These are phyloP conservation scores for Mixia osmundae DNA, from an alignment of 1,284 basidiomycete species.

Conservation along the genomic window DNA sequence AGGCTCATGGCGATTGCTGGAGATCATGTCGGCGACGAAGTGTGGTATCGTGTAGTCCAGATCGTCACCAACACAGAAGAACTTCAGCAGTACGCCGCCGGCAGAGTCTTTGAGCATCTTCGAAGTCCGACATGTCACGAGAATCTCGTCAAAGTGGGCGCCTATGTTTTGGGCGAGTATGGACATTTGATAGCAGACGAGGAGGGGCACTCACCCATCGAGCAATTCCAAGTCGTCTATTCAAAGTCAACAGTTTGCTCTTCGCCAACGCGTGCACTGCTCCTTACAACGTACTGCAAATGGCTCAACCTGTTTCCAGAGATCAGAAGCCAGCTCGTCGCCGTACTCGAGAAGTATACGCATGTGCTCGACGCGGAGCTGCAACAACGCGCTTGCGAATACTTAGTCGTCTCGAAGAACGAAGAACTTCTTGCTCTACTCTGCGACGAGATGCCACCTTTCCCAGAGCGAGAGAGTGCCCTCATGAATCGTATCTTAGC, in stretches of 20 bases:
- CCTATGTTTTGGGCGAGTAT: conserved; percentile 81
- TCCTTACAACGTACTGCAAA: conserved; percentile 94
- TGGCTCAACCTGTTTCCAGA: conserved; percentile 99
- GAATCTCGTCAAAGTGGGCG: conserved; percentile 89
- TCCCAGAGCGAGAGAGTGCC: conserved; percentile 80
- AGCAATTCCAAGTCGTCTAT: conserved; percentile 85
- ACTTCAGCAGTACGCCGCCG: conserved; percentile 60
- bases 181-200: conserved; percentile 95
- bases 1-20: conserved; percentile 88
- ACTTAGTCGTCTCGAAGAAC: conserved; percentile 61
- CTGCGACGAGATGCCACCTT: conserved; percentile 98
- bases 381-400: conserved; percentile 95
- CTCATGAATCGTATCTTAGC: conserved; percentile 62
- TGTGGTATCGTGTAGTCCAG: conserved; percentile 97
- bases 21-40: conserved; percentile 94
- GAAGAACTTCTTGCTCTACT: conserved; percentile 82
- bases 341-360: conserved; percentile 90
- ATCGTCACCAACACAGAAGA: conserved; percentile 98
- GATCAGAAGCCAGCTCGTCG: conserved; percentile 77
- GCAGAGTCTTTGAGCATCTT: conserved; percentile 77
- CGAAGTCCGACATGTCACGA: conserved; percentile 78
- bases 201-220: conserved; percentile 40
- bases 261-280: conserved; percentile 69
- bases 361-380: conserved; percentile 94
- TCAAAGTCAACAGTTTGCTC: conserved; percentile 88